Conservation (phyloP, 495 filamentous ascomycete species). For the Rostrohypoxylon terebratum region DNA sequence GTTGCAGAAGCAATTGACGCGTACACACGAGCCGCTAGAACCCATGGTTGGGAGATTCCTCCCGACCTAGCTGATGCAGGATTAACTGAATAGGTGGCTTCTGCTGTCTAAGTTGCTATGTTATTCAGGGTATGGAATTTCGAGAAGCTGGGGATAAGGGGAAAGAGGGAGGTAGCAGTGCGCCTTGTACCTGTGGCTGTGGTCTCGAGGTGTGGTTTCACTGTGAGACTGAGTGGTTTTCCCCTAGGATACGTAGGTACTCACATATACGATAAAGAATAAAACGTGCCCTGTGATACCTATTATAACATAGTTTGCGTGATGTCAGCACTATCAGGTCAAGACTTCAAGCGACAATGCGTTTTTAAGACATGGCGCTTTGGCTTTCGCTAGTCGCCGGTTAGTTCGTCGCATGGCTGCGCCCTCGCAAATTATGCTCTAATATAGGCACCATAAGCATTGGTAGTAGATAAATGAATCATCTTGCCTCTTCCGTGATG, state of each 20-base stretch:
- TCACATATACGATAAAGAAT: conserved; percentile 10
- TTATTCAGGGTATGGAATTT: too few relatives aligned
- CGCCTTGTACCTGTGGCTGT: too few relatives aligned
- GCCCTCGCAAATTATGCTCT: conserved; percentile 12
- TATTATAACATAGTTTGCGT: neutral
- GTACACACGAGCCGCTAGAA: conserved; percentile 71
- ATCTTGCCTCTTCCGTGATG: neutral
- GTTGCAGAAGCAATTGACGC: conserved; percentile 79
- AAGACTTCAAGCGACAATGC: conserved; percentile 1
- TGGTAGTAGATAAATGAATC: neutral
- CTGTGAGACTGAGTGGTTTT: too few relatives aligned
- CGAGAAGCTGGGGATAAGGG: too few relatives aligned
- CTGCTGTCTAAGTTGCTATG: neutral
- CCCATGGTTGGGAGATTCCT: conserved; percentile 75
- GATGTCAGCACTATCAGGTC: neutral
- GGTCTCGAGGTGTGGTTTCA: too few relatives aligned
- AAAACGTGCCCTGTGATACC: neutral
- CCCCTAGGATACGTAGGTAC: neutral
- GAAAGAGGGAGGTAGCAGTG: too few relatives aligned
- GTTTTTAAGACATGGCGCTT: neutral
- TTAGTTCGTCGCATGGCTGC: conserved; percentile 7
- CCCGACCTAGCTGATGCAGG: conserved; percentile 49
- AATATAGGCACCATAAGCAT: neutral
- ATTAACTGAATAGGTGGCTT: neutral
- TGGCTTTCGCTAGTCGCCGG: neutral